phyloP scores from a whole-genome alignment of 2,329 filamentous ascomycete species.

The Colletotrichum eremochloae region DNA sequence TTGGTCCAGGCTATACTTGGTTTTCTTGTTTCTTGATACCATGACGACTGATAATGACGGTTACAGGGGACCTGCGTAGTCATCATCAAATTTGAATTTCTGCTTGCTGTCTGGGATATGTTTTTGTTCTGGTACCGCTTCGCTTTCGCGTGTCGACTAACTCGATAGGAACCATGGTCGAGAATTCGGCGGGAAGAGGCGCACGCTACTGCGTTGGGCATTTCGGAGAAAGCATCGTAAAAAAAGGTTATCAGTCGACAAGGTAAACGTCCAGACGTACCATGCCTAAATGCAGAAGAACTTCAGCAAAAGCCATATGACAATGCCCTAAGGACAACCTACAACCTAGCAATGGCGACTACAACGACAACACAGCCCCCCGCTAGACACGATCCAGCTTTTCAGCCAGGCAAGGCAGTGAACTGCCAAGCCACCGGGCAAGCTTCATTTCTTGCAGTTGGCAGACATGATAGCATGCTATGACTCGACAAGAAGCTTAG shows the following conservation, averaged over 20 bases:
- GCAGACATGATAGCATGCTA: neutral
- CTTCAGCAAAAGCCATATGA: neutral
- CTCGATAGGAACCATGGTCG: neutral
- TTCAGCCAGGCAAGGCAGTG: neutral
- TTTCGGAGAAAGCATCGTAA: neutral
- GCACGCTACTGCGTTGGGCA: neutral
- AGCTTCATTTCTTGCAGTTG: neutral
- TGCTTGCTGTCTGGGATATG: neutral
- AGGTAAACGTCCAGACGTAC: neutral
- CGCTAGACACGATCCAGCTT: too few relatives aligned
- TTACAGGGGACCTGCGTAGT: conserved; percentile 9
- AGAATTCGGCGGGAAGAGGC: neutral
- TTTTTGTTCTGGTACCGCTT: neutral
- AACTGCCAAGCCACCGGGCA: neutral
- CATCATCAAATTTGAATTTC: conserved; percentile 7
- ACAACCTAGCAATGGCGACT: neutral
- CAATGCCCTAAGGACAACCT: neutral
- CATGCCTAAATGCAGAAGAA: neutral
- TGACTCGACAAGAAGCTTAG: conserved; percentile 7
- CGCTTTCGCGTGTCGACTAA: neutral
- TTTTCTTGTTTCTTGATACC: conserved; percentile 36
- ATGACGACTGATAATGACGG: conserved; percentile 39
- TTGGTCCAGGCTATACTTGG: conserved; percentile 12
- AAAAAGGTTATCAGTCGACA: neutral
- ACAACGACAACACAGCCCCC: neutral